Percentiles rank a stretch among this genome's conserved stretches.
Evolutionary conservation across 208 protist species (phyloP).

Genomic region (Acanthamoeba healyi): DNA sequence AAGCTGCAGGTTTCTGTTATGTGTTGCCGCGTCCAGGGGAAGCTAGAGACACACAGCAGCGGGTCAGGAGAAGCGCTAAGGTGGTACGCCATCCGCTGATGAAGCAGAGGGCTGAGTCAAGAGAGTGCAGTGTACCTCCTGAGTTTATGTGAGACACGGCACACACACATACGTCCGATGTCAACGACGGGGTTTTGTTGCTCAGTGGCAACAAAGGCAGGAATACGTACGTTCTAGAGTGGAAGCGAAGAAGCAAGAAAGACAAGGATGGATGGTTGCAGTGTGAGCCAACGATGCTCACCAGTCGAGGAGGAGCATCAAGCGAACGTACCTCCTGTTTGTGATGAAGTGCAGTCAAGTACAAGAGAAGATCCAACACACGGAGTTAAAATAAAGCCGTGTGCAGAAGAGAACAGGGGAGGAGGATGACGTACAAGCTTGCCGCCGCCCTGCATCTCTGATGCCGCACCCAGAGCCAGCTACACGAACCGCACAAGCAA

Average conservation of each 20-base stretch:
- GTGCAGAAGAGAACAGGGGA: neutral
- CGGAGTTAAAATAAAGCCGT: neutral
- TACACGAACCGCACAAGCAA: neutral
- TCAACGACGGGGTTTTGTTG: too few species aligned
- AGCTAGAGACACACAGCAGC: neutral
- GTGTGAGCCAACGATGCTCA: too few species aligned
- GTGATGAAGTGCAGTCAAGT: neutral
- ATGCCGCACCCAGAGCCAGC: conserved; percentile 19
- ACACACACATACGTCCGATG: neutral
- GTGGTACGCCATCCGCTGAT: too few species aligned
- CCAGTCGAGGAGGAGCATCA: too few species aligned
- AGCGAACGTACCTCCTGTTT: neutral
- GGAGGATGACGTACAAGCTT: neutral
- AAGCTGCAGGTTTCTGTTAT: neutral
- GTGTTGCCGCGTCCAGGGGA: neutral
- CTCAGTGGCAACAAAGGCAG: too few species aligned
- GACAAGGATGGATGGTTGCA: too few species aligned
- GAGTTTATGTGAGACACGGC: neutral
- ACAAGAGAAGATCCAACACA: neutral
- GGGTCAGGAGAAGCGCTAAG: neutral
- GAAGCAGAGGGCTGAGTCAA: too few species aligned
- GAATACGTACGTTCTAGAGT: too few species aligned
- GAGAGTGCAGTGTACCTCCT: too few species aligned
- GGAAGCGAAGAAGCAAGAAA: too few species aligned
- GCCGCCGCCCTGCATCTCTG: neutral